phyloP scores from a whole-genome alignment of 331 rosid genomes.

The Dryas integrifolia region DNA sequence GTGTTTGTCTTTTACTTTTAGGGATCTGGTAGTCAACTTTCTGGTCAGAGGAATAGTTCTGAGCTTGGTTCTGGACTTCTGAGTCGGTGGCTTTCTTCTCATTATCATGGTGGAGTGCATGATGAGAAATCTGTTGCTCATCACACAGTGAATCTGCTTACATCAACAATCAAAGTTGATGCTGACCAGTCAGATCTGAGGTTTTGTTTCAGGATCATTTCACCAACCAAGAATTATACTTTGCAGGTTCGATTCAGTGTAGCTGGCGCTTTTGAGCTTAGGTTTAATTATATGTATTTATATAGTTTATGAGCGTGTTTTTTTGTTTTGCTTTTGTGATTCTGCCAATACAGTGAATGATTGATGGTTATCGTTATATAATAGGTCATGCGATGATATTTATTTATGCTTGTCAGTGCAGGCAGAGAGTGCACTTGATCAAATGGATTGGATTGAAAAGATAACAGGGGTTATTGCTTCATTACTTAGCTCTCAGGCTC shows the following conservation, averaged over 20 bases:
- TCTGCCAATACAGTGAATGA: constrained; percentile 14
- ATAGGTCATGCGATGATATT: constrained; percentile 40
- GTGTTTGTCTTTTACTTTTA: constrained; percentile 34
- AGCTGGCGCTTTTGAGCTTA: constrained; percentile 20
- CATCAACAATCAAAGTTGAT: constrained; percentile 96
- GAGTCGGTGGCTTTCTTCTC: constrained; percentile 96
- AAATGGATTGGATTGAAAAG: constrained; percentile 99
- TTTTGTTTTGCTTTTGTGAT: neutral
- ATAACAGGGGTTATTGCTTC: constrained; percentile 99
- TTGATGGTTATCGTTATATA: constrained; percentile 29
- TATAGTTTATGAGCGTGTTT: neutral
- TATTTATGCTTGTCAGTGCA: constrained; percentile 78
- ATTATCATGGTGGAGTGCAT: constrained; percentile 97
- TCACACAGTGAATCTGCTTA: constrained; percentile 95
- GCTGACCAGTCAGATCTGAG: constrained; percentile 98
- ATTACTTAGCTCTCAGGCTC: constrained; percentile 92
- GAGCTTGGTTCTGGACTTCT: constrained; percentile 99
- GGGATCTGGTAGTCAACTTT: constrained; percentile 78
- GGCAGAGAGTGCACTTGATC: constrained; percentile 99
- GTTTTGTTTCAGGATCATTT: constrained; percentile 97
- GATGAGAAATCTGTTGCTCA: constrained; percentile 99
- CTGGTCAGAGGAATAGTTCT: constrained; percentile 95
- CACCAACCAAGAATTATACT: constrained; percentile 96
- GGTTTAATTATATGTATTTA: neutral
- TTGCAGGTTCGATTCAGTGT: constrained; percentile 68